Evolutionary conservation across 495 filamentous ascomycete genomes (phyloP).

Genomic region (Daldinia caldariorum): DNA sequence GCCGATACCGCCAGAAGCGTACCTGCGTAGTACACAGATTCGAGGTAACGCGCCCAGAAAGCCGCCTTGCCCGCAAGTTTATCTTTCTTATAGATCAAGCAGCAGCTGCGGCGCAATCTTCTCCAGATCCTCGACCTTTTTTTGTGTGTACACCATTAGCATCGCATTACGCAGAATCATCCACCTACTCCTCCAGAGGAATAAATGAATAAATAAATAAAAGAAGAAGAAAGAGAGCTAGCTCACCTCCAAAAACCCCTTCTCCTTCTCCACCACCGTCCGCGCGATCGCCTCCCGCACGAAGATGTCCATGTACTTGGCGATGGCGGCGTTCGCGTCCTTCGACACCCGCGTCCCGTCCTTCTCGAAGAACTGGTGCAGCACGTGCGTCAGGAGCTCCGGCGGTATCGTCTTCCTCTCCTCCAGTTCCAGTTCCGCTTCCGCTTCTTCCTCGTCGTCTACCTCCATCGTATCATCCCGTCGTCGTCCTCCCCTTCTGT

Average conservation of each 20-base stretch:
- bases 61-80: background rate
- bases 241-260: constrained; percentile 79
- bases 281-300: constrained; percentile 90
- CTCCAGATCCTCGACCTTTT: constrained; percentile 83
- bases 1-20: constrained; percentile 11
- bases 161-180: background rate
- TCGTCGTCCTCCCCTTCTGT: background rate
- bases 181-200: background rate
- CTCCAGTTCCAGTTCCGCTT: constrained; percentile 50
- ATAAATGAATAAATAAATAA: background rate
- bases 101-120: constrained; percentile 88
- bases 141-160: constrained; percentile 12
- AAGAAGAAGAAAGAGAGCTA: background rate
- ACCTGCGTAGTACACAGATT: constrained; percentile 6
- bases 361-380: constrained; percentile 81
- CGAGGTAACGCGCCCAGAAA: too few relatives aligned
- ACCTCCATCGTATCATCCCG: constrained; percentile 34
- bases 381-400: constrained; percentile 74
- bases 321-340: constrained; percentile 80
- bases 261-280: constrained; percentile 73
- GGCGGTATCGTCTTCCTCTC: constrained; percentile 67
- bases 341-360: constrained; percentile 77
- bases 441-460: constrained; percentile 40
- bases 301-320: constrained; percentile 91
- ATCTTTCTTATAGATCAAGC: constrained; percentile 85